These are phyloP conservation scores for Diaporthe eres DNA, from an alignment of 2,329 filamentous ascomycete genomes.

Conservation along the genomic window DNA sequence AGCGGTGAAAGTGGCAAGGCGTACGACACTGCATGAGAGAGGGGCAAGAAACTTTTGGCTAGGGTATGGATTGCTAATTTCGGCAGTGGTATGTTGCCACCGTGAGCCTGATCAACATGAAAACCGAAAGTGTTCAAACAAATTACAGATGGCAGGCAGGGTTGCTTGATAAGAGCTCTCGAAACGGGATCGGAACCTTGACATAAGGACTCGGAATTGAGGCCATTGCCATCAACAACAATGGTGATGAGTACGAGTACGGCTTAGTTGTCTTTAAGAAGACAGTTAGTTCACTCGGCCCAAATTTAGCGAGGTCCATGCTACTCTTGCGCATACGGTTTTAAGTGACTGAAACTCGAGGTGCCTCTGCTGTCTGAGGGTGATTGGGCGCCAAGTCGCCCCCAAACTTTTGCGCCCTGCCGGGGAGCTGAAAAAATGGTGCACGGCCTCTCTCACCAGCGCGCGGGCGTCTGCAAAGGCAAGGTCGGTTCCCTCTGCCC, in stretches of 20 bases:
- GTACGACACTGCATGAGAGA: not conserved
- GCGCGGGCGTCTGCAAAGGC: not conserved
- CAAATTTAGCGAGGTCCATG: not conserved
- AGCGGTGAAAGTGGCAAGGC: slow-evolving; percentile 2
- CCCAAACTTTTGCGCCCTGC: not conserved
- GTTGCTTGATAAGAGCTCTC: too few species aligned
- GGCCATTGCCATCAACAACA: too few species aligned
- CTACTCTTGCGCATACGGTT: not conserved
- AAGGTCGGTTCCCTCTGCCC: not conserved
- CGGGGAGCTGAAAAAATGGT: not conserved
- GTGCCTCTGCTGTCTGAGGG: not conserved
- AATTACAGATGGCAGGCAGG: too few species aligned
- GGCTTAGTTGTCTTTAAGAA: not conserved
- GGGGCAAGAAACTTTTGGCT: slow-evolving; percentile 2
- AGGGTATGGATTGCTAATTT: not conserved
- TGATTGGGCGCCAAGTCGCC: not conserved
- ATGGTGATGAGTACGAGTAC: too few species aligned
- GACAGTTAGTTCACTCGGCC: not conserved
- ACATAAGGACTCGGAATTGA: not conserved
- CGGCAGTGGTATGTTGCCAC: not conserved
- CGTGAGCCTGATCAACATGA: not conserved
- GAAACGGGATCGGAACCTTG: not conserved
- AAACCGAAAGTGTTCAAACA: not conserved
- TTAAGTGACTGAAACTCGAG: not conserved
- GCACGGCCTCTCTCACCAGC: not conserved